Evolutionary conservation across 2,329 filamentous ascomycete species (phyloP).

Genomic region (Zalaria obscura): DNA sequence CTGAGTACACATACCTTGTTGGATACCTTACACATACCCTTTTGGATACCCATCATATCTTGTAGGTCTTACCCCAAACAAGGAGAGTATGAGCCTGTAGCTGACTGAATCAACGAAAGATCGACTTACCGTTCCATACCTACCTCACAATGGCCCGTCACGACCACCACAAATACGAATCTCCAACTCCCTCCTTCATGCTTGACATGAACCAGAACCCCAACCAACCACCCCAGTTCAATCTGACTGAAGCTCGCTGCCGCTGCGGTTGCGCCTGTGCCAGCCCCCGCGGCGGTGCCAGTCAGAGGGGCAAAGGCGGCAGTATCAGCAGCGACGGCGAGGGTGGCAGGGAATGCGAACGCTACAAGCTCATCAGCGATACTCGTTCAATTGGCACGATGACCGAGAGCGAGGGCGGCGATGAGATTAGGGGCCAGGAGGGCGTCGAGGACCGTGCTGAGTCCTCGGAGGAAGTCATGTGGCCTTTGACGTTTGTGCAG

Average conservation of each 20-base stretch:
- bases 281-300: background rate
- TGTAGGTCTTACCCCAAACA: background rate
- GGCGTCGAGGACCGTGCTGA: background rate
- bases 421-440: background rate
- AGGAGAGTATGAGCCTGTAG: background rate
- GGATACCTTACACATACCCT: background rate
- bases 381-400: background rate
- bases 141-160: background rate
- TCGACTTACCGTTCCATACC: background rate
- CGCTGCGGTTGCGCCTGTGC: background rate
- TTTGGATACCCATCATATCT: background rate
- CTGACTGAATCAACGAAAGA: background rate
- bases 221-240: background rate
- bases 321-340: background rate
- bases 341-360: background rate
- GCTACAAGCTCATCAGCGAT: background rate
- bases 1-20: no score
- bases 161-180: background rate
- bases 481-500: background rate
- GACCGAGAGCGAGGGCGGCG: background rate
- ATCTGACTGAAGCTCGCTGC: background rate
- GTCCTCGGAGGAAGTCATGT: background rate
- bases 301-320: background rate
- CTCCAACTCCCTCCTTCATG: background rate
- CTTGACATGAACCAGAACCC: background rate